These are phyloP conservation scores for Reutealis trisperma DNA, from an alignment of 345 rosid species.

Conservation along the genomic window DNA sequence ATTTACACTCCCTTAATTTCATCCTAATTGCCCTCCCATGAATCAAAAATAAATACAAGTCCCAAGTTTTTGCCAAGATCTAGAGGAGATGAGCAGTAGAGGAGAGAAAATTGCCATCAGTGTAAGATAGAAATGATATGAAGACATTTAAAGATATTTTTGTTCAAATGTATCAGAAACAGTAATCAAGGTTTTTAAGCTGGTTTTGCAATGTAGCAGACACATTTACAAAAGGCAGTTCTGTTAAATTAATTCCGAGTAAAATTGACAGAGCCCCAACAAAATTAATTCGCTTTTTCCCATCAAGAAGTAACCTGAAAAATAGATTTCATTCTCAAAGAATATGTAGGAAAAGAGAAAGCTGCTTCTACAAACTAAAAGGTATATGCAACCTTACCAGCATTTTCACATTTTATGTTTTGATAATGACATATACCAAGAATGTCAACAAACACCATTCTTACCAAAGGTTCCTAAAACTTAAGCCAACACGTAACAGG, in stretches of 20 bases:
- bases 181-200: too few species aligned
- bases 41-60: too few species aligned
- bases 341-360: neutral
- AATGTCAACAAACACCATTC: neutral
- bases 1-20: too few species aligned
- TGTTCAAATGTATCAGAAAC: too few species aligned
- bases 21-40: too few species aligned
- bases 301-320: neutral
- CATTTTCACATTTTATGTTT: neutral
- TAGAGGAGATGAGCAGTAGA: too few species aligned
- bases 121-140: too few species aligned
- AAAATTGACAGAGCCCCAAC: neutral
- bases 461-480: neutral
- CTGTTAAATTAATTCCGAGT: neutral
- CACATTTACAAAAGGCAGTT: too few species aligned
- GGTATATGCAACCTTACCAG: neutral
- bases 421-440: neutral
- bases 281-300: neutral
- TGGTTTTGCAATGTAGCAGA: too few species aligned
- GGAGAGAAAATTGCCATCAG: too few species aligned
- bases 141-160: too few species aligned
- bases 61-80: too few species aligned
- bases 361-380: neutral
- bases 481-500: neutral
- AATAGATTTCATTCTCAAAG: neutral